phyloP scores from a whole-genome alignment of 169 alveolate genomes.

The Perkinsus chesapeaki region DNA sequence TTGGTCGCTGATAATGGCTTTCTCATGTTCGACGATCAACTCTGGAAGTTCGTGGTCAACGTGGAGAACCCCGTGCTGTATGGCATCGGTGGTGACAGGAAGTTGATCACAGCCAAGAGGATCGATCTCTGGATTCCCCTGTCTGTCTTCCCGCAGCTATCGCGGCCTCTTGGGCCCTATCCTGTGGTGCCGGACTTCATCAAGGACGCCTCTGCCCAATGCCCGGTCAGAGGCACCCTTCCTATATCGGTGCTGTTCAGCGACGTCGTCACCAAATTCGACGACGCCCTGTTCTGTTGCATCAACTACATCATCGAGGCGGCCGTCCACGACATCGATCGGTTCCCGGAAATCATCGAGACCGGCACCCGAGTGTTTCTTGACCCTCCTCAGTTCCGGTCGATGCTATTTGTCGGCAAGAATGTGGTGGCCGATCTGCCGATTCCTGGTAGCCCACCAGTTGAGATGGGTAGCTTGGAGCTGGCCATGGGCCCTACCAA shows the following conservation, averaged over 20 bases:
- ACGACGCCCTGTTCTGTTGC: background rate
- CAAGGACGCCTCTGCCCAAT: background rate
- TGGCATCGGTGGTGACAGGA: background rate
- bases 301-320: background rate
- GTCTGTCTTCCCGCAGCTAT: background rate
- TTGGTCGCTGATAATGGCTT: background rate
- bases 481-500: background rate
- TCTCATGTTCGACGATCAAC: background rate
- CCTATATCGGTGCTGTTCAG: background rate
- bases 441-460: background rate
- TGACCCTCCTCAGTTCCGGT: background rate
- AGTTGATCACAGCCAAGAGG: background rate
- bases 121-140: background rate
- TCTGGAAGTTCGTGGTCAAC: background rate
- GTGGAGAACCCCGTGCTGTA: background rate
- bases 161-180: background rate
- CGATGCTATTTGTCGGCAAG: background rate
- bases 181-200: background rate
- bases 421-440: background rate
- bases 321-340: background rate
- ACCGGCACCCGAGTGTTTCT: background rate
- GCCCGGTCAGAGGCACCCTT: background rate
- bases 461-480: background rate
- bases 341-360: background rate
- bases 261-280: background rate